These are phyloP conservation scores for Aspergillus unguis DNA, from an alignment of 2,329 filamentous ascomycete genomes.

Conservation along the genomic window DNA sequence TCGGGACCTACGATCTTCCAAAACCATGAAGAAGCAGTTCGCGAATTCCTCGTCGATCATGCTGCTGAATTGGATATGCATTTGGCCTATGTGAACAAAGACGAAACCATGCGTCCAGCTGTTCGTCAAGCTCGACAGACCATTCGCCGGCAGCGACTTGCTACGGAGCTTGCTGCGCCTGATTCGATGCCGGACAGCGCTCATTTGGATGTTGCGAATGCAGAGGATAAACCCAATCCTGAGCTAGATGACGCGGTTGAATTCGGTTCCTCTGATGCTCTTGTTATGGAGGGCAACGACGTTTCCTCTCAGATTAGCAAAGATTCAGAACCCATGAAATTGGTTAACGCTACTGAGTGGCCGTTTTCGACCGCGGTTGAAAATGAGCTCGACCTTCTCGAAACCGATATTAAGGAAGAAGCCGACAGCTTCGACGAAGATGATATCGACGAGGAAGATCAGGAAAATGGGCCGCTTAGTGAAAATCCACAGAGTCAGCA, in stretches of 20 bases:
- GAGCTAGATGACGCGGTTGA: too few species aligned
- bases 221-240: too few species aligned
- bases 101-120: not conserved
- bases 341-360: too few species aligned
- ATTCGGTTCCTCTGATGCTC: too few species aligned
- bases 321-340: not conserved
- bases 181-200: not conserved
- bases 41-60: constrained; percentile 1
- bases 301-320: not conserved
- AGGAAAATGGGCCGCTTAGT: not conserved
- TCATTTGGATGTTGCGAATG: too few species aligned
- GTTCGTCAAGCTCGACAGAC: not conserved
- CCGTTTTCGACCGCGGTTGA: not conserved
- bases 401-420: not conserved
- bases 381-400: not conserved
- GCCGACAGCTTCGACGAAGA: not conserved
- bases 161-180: not conserved
- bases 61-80: not conserved
- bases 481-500: not conserved
- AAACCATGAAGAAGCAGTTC: not conserved
- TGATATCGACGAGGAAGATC: not conserved
- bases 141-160: not conserved
- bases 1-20: not conserved
- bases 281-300: too few species aligned
- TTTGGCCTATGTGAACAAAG: not conserved